These are phyloP conservation scores for Stentor coeruleus DNA, from an alignment of 73 alveolate genomes.

Conservation along the genomic window DNA sequence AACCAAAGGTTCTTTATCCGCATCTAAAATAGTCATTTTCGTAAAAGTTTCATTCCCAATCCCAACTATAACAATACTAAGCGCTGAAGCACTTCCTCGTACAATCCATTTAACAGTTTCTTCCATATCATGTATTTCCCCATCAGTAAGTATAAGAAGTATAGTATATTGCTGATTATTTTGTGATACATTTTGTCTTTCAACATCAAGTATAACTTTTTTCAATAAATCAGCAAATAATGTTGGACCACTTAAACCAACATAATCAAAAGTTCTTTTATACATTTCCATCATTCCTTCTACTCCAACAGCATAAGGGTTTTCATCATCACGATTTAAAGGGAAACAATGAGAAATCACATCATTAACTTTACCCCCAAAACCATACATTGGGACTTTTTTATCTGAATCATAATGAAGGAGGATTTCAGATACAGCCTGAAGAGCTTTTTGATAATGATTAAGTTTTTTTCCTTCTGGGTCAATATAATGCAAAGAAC, in stretches of 20 bases:
- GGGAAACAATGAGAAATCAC: constrained; percentile 62
- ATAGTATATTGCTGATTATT: constrained; percentile 58
- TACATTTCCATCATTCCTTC: constrained; percentile 63
- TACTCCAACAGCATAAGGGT: constrained; percentile 65
- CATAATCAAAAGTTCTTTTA: constrained; percentile 50
- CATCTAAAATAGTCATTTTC: constrained; percentile 77
- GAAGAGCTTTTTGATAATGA: constrained; percentile 70
- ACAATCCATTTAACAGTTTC: constrained; percentile 54
- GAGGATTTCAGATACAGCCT: constrained; percentile 66
- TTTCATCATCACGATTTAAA: constrained; percentile 49
- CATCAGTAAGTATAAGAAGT: constrained; percentile 93
- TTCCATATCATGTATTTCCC: constrained; percentile 87
- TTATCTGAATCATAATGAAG: constrained; percentile 76
- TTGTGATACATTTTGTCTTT: constrained; percentile 19
- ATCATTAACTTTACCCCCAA: constrained; percentile 64
- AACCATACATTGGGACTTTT: constrained; percentile 77
- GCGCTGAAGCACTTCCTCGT: constrained; percentile 67
- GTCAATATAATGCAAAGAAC: constrained; percentile 69
- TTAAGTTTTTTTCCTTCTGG: constrained; percentile 29
- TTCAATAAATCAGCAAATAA: constrained; percentile 57
- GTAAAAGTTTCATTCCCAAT: constrained; percentile 78
- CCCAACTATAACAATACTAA: constrained; percentile 83
- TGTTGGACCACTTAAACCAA: constrained; percentile 74
- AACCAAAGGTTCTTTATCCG: constrained; percentile 71
- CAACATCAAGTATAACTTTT: constrained; percentile 55